Evolutionary conservation across 140 eudicot genomes (phyloP).

Genomic region (Eryngium alpinum): DNA sequence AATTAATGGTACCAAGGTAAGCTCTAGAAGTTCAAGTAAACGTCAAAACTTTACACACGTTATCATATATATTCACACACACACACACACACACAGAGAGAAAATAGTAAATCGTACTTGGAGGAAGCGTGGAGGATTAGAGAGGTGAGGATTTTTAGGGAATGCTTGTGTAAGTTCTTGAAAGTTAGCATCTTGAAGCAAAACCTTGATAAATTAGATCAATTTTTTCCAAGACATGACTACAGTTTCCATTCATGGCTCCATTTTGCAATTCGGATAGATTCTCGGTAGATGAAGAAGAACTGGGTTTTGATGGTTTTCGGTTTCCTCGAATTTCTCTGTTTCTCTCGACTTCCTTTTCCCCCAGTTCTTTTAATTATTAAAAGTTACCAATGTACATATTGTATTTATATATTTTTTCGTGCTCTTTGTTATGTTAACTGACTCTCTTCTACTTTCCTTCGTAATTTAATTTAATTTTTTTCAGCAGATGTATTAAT

Average conservation of each 20-base stretch:
- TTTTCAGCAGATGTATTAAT: no score
- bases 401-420: no score
- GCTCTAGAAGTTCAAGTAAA: background rate
- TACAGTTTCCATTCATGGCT: no score
- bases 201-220: background rate
- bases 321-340: no score
- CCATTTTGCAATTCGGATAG: background rate
- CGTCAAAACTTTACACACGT: background rate
- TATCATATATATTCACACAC: background rate
- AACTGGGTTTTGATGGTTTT: no score
- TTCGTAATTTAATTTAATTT: no score
- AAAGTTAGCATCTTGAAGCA: conserved; percentile 43
- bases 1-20: conserved; percentile 13
- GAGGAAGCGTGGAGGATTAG: conserved; percentile 31
- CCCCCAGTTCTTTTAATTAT: no score
- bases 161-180: conserved; percentile 49
- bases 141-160: conserved; percentile 43
- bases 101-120: conserved; percentile 22
- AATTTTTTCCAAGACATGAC: no score
- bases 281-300: background rate
- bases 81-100: background rate
- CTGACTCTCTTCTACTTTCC: no score
- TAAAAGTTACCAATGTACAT: no score
- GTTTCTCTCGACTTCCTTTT: no score
- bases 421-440: no score